phyloP scores from a whole-genome alignment of 768 basidiomycete species.

The Goffeauzyma gilvescens region DNA sequence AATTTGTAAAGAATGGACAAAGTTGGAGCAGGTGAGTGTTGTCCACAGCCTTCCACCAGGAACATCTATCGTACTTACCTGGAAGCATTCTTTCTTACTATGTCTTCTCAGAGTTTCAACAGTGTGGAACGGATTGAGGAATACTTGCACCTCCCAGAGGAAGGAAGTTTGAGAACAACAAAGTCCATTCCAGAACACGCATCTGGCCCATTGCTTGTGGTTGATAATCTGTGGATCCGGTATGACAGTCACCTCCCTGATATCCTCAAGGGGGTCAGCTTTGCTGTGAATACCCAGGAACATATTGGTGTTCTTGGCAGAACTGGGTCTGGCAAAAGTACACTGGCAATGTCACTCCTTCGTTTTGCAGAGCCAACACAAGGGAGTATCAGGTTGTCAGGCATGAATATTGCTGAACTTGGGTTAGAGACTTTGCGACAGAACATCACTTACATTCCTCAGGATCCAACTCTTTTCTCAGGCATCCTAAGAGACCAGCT shows the following conservation, averaged over 20 bases:
- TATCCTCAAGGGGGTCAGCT: conserved; percentile 57
- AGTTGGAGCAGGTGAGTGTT: too few species aligned
- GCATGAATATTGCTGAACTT: conserved; percentile 69
- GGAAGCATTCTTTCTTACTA: too few species aligned
- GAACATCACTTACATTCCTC: conserved; percentile 34
- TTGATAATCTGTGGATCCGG: conserved; percentile 58
- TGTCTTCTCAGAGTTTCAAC: conserved; percentile 36
- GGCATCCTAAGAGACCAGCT: conserved; percentile 41
- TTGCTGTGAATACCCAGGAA: conserved; percentile 50
- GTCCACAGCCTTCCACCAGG: too few species aligned
- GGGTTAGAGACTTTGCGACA: conserved; percentile 34
- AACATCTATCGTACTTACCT: too few species aligned
- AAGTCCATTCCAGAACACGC: conserved; percentile 49
- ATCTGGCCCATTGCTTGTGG: conserved; percentile 42
- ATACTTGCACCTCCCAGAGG: conserved; percentile 74
- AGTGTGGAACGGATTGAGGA: conserved; percentile 81
- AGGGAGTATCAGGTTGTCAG: conserved; percentile 65
- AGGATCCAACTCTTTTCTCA: conserved; percentile 34
- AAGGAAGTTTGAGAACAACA: too few species aligned
- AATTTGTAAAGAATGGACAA: too few species aligned
- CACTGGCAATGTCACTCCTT: conserved; percentile 66
- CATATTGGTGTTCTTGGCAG: conserved; percentile 63
- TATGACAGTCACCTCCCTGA: conserved; percentile 70
- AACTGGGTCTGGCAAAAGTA: conserved; percentile 41
- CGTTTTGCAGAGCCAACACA: conserved; percentile 62